Evolutionary conservation across 257 asterid genomes (phyloP), one percentile per base, ranked within the genome.

Genomic region (Coffea eugenioides): DNA sequence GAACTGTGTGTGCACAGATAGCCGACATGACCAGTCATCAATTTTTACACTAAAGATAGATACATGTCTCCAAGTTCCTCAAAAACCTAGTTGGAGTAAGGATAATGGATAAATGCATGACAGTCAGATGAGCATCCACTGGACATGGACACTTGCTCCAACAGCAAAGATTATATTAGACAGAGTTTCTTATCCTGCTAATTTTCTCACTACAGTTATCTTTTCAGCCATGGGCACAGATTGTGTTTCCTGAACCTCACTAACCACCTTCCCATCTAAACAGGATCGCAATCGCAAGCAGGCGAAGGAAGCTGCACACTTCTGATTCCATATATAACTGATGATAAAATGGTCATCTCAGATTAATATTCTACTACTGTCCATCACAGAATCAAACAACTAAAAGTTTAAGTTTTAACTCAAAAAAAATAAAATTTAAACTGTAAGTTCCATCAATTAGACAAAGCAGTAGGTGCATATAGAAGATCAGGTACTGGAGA

Each of bases 401-500:
- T 31, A 20, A 18, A 74, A 34, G 34, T 56, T 15, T 67, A 51
- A 65, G 10, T 73, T 52, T 12, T 23, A 31, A 36, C 9, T 74
- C 10, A 57, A 6, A 9, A 23, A n/a, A 61, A 14, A 16, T 72
- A 72, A 23, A n/a, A 25, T n/a, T n/a, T 41, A 45, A 71, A 41
- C 25, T 21, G 54, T 39, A 20, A 43, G 54, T 45, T 71, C 23
- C 43, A 16, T n/a, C 61, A 8, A 62, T 31, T 36, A 61, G 71
- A 41, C 67, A 5, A 75, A 45, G 25, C 36, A 43, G 27, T 14
- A 14, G 62, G 39, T 18, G 23, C 36, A 21, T 45, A 8, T 62
- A 46, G 65, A 7, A 76, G 36, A 64, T 62, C 71, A 45, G n/a
- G 23, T 61, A 67, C 62, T 77, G 71, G 66, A 74, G 68, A 79